Evolutionary conservation across 2,329 filamentous ascomycete species (phyloP), one percentile per base, ranked within the genome.

Genomic region (Curvularia spicifera): DNA sequence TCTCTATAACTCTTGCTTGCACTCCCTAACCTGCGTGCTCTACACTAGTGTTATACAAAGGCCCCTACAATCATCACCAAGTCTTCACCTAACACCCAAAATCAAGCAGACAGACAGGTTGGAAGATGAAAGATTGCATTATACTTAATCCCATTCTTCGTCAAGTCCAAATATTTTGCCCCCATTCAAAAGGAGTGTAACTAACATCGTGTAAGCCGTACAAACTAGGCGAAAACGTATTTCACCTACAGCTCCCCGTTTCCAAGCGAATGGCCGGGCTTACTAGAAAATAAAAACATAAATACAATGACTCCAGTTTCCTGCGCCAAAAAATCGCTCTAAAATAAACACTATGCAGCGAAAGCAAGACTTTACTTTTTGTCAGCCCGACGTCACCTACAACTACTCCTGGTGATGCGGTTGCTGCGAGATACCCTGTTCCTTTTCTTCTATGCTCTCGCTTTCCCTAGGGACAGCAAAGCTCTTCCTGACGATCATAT

Each of bases 401-500:
- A 31, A 20, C 35, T n/a, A 22, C 9, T 49, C 22, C 2, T 26
- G 47, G 15, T 39, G 47, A 9, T 58, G 51, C n/a, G 43, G 44
- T 28, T 51, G 45, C 40, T 70, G 66, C 48, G 65, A 59, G 40
- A 66, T 24, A 7, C 61, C 52, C 29, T 51, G 57, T 29, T 62
- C 51, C 7, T 51, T 40, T 58, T 72, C 71, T 3, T 71, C 69
- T 26, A 28, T 8, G 1, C 59, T 53, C 45, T 66, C 61, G 29
- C 63, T 68, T 28, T 61, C 54, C 46, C 71, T 45, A 1, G 63
- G 48, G 15, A 57, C 64, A 1, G 65, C 66, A 45, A 73, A 73
- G 42, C 72, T 73, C 64, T 67, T 70, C n/a, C 72, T 43, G 3
- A 75, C 65, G 29, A 42, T 43, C 74, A 77, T 76, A 55, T 76